Percentiles rank a stretch among this genome's conserved stretches.
These are phyloP conservation scores for Monosporascus sp. DNA, from an alignment of 2,329 filamentous ascomycete species.

Conservation along the genomic window DNA sequence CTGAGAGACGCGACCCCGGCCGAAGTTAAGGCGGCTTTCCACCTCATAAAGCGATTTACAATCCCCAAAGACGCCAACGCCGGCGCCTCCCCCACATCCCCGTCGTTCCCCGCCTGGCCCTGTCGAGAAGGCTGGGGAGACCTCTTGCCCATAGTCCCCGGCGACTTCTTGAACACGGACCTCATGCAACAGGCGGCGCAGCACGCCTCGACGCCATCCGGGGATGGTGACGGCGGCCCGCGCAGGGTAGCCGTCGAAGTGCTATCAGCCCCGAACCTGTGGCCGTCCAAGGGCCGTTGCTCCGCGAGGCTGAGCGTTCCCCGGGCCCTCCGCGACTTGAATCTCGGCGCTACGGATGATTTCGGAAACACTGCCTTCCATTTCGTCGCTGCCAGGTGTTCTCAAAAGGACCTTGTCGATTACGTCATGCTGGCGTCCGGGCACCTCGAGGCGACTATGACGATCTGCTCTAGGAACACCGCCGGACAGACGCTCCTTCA, in stretches of 20 bases:
- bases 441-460: conserved; percentile 18
- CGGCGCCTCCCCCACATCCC: conserved; percentile 6
- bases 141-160: conserved; percentile 35
- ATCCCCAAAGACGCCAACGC: conserved; percentile 21
- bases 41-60: conserved; percentile 24
- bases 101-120: background rate
- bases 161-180: conserved; percentile 41
- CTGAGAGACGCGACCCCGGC: conserved; percentile 14
- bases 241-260: conserved; percentile 25
- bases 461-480: conserved; percentile 22
- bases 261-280: conserved; percentile 4
- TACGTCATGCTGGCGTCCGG: conserved; percentile 12
- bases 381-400: conserved; percentile 13
- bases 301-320: conserved; percentile 19
- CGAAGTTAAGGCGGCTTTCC: conserved; percentile 16
- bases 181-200: conserved; percentile 3
- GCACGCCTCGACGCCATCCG: conserved; percentile 19
- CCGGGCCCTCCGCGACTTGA: conserved; percentile 18
- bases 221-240: conserved; percentile 23
- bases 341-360: conserved; percentile 36
- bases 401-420: conserved; percentile 15
- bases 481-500: conserved; percentile 28
- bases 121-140: background rate
- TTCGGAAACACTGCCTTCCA: conserved; percentile 53
- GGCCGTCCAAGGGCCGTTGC: conserved; percentile 1